Base-by-base conservation (phyloP, 257 asterid species). In the Nemophila menziesii region DNA sequence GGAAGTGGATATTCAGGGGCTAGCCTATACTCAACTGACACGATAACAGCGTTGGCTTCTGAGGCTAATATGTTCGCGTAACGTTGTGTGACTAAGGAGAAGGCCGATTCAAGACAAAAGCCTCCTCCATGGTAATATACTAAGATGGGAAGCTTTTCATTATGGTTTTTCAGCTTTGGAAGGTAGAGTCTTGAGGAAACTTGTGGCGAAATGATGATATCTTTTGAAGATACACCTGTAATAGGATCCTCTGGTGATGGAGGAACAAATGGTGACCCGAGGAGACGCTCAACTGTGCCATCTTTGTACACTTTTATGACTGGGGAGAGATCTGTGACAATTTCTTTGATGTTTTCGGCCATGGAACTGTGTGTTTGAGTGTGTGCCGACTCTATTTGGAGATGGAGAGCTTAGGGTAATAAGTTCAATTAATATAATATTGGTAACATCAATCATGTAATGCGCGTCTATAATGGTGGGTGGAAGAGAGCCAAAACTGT, bases 61-160 rank as follows among this genome's bases (percentile, higher is more conserved):
- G 83, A 65, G 0, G 74, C 79, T 4, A 87, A 44, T 37, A 55
- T 5, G 33, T 45, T 69, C 23, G 58, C 33, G 51, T 75, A 67
- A 57, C 11, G 34, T 56, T 67, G 84, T 52, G 79, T 77, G 0
- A 3, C 1, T 0, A 79, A 37, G 5, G 92, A 73, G 67, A 80
- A 73, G 0, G 92, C 81, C 0, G 95, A 81, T 40, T 67, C 69
- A 18, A 71, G 33, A 0, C 49, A 27, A 56, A 77, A 83, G 3
- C 37, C 97, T 24, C 95, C 97, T 20, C 97, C 97, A 70, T 87
- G 97, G 69, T 58, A 6, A 76, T 82, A 80, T 51, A 83, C 37
- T 43, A 83, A 37, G 40, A 87, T 63, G 14, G 93, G 93, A 8
- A 71, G 76, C 22, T 67, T 80, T 10, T 40, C 52, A 2, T 56